Base-by-base conservation (phyloP, 1,139 yeast species). In the Suhomyces bribrorum region DNA sequence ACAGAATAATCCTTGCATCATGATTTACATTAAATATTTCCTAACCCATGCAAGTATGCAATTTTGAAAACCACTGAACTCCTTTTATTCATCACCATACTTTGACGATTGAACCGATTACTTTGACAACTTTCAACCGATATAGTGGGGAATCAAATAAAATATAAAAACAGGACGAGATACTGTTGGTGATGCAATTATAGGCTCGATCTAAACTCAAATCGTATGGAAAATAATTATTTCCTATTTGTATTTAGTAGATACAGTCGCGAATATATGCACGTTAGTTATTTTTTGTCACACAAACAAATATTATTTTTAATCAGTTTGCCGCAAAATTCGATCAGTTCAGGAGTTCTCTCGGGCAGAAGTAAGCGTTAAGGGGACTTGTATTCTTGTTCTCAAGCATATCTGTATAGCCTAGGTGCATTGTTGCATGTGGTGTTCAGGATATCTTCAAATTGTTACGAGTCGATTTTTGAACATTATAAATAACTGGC, bases 231-330 rank as follows among this genome's bases (percentile, higher is more conserved):
- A 20, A 8, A 20, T 20, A 20, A 8, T 20, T 20, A 20, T 20
- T 20, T 20, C 11, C 11, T 11, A 20, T 20, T 11, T 20, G 23
- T 20, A 5, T 20, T 3, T 20, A 20, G 23, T 20, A 8, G 5
- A 20, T 20, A 20, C 30, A 34, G 38, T 35, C 30, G 38, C 38
- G 38, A 35, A 35, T 35, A 7, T 12, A 14, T 26, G 11, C 11
- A 11, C 23, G 11, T 20, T 8, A 20, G 23, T 20, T 11, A 11
- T 20, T 20, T 20, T 8, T 20, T 20, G 23, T 20, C 11, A 20
- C 7, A 20, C 23, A 20, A 20, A 20, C 7, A 20, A 20, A 20
- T 20, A 20, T 20, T 20, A 8, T 20, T 20, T 4, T 20, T 11
- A 8, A 20, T n/a, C n/a, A 20, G 7, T 20, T 20, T 3, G 23